Percentiles rank a stretch among this genome's conserved stretches.
Evolutionary conservation across 2,329 filamentous ascomycete genomes (phyloP).

Genomic region (Ampelomyces quisqualis): DNA sequence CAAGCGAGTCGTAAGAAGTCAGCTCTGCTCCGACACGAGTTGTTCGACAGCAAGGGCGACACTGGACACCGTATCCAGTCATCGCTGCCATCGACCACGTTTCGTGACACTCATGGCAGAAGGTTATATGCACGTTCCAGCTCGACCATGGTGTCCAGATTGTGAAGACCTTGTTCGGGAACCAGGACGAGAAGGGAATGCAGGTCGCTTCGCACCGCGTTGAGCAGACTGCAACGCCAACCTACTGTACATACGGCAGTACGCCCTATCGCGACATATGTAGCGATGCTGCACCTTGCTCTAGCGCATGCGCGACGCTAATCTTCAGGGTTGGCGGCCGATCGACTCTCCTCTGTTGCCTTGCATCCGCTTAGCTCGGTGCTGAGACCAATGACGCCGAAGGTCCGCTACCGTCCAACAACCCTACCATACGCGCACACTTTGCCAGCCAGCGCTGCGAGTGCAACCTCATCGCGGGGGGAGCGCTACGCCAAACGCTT

Average conservation of each 20-base stretch:
- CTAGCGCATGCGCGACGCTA: slow-evolving; percentile 13
- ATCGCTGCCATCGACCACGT: slow-evolving; percentile 9
- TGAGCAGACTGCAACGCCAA: background rate
- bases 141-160: background rate
- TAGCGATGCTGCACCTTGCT: slow-evolving; percentile 13
- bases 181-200: no score
- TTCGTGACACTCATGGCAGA: slow-evolving; percentile 13
- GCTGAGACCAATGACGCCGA: slow-evolving; percentile 4
- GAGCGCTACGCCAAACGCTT: no score
- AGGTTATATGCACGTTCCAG: slow-evolving; percentile 9
- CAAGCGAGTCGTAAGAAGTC: slow-evolving; percentile 3
- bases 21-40: no score
- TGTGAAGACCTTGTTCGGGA: no score
- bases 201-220: background rate
- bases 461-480: no score
- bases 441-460: no score
- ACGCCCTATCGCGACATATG: slow-evolving; percentile 4
- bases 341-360: slow-evolving; percentile 5
- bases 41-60: slow-evolving; percentile 6
- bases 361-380: slow-evolving; percentile 8
- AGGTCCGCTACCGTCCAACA: background rate
- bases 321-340: slow-evolving; percentile 10
- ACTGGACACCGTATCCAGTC: background rate
- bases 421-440: no score
- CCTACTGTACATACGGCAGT: background rate